Evolutionary conservation across 352 stramenopile species (phyloP).

Genomic region (Globisporangium cederbergense): DNA sequence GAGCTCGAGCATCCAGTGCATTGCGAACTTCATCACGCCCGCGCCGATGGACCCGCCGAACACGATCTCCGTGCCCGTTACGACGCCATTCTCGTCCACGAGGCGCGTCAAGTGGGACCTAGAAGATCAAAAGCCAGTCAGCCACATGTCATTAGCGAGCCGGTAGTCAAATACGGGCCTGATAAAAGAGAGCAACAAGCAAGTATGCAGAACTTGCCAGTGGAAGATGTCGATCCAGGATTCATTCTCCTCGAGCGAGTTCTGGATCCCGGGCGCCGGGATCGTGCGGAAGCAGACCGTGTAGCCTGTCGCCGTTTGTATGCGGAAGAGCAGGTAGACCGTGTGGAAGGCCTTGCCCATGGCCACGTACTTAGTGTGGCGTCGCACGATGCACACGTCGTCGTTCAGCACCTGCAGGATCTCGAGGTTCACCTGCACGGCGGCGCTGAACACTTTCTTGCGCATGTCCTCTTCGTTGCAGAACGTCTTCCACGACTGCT

Average conservation of each 20-base stretch:
- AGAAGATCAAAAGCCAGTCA: neutral
- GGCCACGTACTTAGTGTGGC: conserved; percentile 48
- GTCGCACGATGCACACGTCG: conserved; percentile 50
- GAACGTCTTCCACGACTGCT: conserved; percentile 47
- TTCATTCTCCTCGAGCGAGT: conserved; percentile 42
- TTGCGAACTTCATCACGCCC: conserved; percentile 52
- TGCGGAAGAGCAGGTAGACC: conserved; percentile 64
- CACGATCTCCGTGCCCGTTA: conserved; percentile 30
- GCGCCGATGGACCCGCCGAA: conserved; percentile 60
- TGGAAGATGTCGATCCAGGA: conserved; percentile 69
- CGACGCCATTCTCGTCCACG: conserved; percentile 19
- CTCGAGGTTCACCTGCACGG: conserved; percentile 42
- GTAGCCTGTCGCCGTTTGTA: conserved; percentile 49
- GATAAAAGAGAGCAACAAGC: neutral
- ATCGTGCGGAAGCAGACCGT: conserved; percentile 70
- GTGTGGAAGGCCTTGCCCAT: conserved; percentile 61
- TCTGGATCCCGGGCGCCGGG: conserved; percentile 41
- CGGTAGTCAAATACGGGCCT: too few species aligned
- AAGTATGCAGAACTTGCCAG: conserved; percentile 21
- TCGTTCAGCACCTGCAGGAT: conserved; percentile 47
- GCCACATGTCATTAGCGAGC: too few species aligned
- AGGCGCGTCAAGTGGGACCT: conserved; percentile 38
- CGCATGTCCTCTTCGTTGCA: conserved; percentile 46
- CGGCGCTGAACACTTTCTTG: conserved; percentile 42
- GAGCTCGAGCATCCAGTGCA: conserved; percentile 78